phyloP scores from a whole-genome alignment of 78 protist species.

The Pelomyxa schiedti region DNA sequence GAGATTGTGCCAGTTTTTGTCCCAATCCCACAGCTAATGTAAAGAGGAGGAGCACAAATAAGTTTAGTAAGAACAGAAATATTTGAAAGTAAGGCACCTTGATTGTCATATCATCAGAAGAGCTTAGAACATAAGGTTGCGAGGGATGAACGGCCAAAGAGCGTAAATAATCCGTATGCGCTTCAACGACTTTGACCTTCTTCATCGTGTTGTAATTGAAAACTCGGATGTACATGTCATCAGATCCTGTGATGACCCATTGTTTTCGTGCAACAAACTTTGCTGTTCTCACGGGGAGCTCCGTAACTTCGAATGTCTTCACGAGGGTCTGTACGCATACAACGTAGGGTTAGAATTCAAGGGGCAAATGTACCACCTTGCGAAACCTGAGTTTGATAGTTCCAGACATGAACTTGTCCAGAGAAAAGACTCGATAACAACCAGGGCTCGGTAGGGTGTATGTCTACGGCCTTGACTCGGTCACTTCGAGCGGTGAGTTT shows the following conservation, averaged over 20 bases:
- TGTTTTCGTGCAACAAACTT: constrained; percentile 88
- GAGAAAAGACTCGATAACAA: constrained; percentile 79
- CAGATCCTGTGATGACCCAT: constrained; percentile 91
- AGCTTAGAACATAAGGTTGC: constrained; percentile 76
- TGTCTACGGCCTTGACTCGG: constrained; percentile 94
- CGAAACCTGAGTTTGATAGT: constrained; percentile 77
- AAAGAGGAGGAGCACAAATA: background rate
- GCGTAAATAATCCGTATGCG: constrained; percentile 95
- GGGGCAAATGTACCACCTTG: too few relatives aligned
- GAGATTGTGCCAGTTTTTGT: constrained; percentile 63
- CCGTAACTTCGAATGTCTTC: constrained; percentile 83
- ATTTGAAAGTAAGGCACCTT: constrained; percentile 7
- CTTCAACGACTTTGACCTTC: constrained; percentile 82
- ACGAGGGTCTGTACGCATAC: constrained; percentile 69
- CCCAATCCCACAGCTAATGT: constrained; percentile 93
- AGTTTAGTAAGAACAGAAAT: background rate
- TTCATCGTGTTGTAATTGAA: constrained; percentile 95
- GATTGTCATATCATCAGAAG: constrained; percentile 93
- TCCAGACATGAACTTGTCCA: constrained; percentile 90
- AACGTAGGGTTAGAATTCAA: background rate
- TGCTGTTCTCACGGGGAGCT: constrained; percentile 78
- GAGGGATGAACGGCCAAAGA: constrained; percentile 92
- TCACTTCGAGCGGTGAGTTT: constrained; percentile 84
- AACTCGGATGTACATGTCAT: constrained; percentile 80
- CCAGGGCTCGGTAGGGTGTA: constrained; percentile 97